Percentiles rank a stretch among this genome's conserved stretches.
These are phyloP conservation scores for Pulicaria dysenterica DNA, from an alignment of 129 eudicot genomes.

Conservation along the genomic window DNA sequence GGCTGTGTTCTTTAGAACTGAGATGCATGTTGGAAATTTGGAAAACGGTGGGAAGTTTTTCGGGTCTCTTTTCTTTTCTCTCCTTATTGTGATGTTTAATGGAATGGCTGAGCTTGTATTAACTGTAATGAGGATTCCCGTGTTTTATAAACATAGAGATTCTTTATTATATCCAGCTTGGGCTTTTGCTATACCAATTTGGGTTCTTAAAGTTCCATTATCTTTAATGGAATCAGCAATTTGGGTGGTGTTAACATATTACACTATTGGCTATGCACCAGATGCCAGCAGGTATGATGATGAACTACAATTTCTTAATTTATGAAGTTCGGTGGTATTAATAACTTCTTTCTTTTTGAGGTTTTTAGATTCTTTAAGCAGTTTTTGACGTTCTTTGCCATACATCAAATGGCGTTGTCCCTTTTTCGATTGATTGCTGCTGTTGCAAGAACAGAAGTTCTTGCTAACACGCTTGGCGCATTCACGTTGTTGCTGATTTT, in stretches of 20 bases:
- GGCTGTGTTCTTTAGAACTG: conserved; percentile 31
- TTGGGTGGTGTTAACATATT: conserved; percentile 34
- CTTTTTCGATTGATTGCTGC: conserved; percentile 65
- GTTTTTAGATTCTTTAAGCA: conserved; percentile 53
- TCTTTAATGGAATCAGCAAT: conserved; percentile 34
- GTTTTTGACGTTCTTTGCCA: conserved; percentile 53
- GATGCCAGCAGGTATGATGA: conserved; percentile 29
- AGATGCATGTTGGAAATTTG: conserved; percentile 29
- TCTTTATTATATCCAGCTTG: conserved; percentile 28
- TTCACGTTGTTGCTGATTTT: conserved; percentile 56
- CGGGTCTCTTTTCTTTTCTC: conserved; percentile 31
- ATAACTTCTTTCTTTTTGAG: too few species aligned
- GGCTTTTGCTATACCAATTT: conserved; percentile 38
- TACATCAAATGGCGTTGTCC: conserved; percentile 80
- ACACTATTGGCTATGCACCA: conserved; percentile 33
- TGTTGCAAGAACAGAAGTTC: conserved; percentile 65
- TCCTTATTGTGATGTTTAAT: conserved; percentile 31
- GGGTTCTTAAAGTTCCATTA: conserved; percentile 31
- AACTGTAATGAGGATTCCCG: conserved; percentile 32
- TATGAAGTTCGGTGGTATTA: too few species aligned
- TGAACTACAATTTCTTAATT: too few species aligned
- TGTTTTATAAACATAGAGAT: conserved; percentile 37
- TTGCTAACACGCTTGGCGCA: conserved; percentile 60
- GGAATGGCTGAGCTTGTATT: conserved; percentile 39
- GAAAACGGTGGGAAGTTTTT: conserved; percentile 37